These are phyloP conservation scores for Diutina pseudorugosa DNA, from an alignment of 1,139 yeast genomes.

Conservation along the genomic window DNA sequence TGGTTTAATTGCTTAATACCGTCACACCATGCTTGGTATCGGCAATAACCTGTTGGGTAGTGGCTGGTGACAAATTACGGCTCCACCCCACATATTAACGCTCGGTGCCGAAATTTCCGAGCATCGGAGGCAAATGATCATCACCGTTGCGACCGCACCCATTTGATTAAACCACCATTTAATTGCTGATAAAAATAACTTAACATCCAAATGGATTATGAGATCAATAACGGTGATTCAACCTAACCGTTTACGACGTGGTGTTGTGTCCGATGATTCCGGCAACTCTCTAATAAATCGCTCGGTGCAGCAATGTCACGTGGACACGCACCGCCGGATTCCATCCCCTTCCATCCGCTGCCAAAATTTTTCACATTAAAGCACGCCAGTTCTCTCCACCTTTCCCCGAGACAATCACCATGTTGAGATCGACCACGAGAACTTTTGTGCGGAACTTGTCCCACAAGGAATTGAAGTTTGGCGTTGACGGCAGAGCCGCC, in stretches of 20 bases:
- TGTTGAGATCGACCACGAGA: constrained; percentile 4
- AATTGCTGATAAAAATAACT: too few species aligned
- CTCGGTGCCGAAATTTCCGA: not conserved
- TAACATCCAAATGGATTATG: too few species aligned
- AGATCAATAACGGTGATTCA: too few species aligned
- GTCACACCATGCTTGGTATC: too few species aligned
- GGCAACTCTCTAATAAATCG: not conserved
- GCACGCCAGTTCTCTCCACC: not conserved
- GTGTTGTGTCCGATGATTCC: too few species aligned
- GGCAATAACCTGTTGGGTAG: not conserved
- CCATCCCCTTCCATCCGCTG: not conserved
- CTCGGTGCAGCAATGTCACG: not conserved
- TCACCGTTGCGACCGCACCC: too few species aligned
- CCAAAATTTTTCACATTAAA: not conserved
- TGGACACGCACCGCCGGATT: not conserved
- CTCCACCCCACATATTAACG: not conserved
- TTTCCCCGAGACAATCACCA: not conserved
- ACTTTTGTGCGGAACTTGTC: constrained; percentile 45
- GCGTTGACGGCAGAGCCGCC: constrained; percentile 98
- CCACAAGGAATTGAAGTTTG: constrained; percentile 94
- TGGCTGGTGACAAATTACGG: not conserved
- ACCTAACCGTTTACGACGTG: too few species aligned
- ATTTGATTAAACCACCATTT: too few species aligned
- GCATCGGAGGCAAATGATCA: not conserved
- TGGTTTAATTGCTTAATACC: too few species aligned